These are phyloP conservation scores for Naematelia encephala DNA, from an alignment of 768 basidiomycete species.

Conservation along the genomic window DNA sequence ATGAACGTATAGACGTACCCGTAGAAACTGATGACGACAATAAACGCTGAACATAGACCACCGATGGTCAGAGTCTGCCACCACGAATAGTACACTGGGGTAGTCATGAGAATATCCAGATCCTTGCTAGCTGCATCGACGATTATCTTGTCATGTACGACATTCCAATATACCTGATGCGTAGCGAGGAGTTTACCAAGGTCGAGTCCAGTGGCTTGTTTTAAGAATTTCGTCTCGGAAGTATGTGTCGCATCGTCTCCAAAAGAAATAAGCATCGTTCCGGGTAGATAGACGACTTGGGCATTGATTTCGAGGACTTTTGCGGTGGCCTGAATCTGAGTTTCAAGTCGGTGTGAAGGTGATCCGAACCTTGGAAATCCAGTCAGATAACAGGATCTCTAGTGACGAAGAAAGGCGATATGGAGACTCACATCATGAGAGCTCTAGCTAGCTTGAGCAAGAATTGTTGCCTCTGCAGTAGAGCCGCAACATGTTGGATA, in stretches of 20 bases:
- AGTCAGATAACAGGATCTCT: too few species aligned
- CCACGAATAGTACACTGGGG: constrained; percentile 60
- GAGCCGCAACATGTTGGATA: constrained; percentile 75
- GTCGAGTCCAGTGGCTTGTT: constrained; percentile 68
- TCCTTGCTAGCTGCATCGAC: constrained; percentile 68
- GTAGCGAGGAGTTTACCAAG: constrained; percentile 71
- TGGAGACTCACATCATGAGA: constrained; percentile 63
- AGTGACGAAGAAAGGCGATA: neutral
- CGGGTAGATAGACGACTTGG: constrained; percentile 72
- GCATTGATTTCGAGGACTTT: constrained; percentile 85
- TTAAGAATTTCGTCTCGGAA: constrained; percentile 73
- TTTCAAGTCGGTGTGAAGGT: constrained; percentile 89
- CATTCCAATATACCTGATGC: constrained; percentile 70
- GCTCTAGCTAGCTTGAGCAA: constrained; percentile 78
- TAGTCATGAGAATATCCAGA: constrained; percentile 70
- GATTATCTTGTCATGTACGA: constrained; percentile 76
- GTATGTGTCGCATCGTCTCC: constrained; percentile 76
- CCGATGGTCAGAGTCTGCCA: constrained; percentile 68
- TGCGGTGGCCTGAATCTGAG: constrained; percentile 82
- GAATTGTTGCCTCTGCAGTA: constrained; percentile 78
- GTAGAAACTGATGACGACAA: constrained; percentile 53
- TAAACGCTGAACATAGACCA: constrained; percentile 70
- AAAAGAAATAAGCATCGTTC: constrained; percentile 73
- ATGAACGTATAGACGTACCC: too few species aligned
- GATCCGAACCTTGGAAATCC: constrained; percentile 63